phyloP scores from a whole-genome alignment of 2,329 filamentous ascomycete species.

The Aspergillus aculeatus region DNA sequence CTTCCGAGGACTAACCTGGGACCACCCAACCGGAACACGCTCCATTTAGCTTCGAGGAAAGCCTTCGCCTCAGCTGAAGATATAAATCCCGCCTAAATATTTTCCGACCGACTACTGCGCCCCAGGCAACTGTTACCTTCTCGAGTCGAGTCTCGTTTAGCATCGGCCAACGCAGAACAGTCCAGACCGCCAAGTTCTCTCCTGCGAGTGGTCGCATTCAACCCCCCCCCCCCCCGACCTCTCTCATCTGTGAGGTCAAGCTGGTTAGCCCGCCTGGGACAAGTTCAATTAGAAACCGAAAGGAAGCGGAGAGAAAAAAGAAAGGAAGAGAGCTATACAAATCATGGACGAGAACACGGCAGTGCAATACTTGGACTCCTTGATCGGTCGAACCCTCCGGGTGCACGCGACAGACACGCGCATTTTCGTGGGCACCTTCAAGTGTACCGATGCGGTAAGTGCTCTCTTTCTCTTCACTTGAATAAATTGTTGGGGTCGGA shows the following conservation, averaged over 20 bases:
- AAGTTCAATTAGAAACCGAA: neutral
- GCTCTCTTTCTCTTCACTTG: constrained; percentile 3
- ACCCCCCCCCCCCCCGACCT: neutral
- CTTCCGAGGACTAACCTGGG: neutral
- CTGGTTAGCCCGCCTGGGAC: neutral
- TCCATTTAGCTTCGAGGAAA: neutral
- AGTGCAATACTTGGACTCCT: constrained; percentile 49
- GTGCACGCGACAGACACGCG: constrained; percentile 78
- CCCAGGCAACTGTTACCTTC: neutral
- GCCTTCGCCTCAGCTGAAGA: neutral
- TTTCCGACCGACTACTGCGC: neutral
- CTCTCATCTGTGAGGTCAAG: neutral
- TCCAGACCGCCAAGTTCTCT: constrained; percentile 8
- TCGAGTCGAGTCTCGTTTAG: neutral
- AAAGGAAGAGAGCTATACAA: constrained; percentile 17
- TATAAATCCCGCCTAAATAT: neutral
- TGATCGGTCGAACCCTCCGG: constrained; percentile 76
- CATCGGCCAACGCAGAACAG: constrained; percentile 7
- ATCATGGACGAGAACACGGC: constrained; percentile 38
- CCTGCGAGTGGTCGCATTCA: constrained; percentile 10
- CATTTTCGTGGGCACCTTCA: constrained; percentile 86
- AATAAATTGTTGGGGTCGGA: constrained; percentile 4
- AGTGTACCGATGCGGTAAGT: constrained; percentile 87
- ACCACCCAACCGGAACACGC: constrained; percentile 6
- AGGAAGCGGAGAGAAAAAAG: neutral